phyloP scores from a whole-genome alignment of 1,284 basidiomycete genomes.

The Coriolopsis trogii region DNA sequence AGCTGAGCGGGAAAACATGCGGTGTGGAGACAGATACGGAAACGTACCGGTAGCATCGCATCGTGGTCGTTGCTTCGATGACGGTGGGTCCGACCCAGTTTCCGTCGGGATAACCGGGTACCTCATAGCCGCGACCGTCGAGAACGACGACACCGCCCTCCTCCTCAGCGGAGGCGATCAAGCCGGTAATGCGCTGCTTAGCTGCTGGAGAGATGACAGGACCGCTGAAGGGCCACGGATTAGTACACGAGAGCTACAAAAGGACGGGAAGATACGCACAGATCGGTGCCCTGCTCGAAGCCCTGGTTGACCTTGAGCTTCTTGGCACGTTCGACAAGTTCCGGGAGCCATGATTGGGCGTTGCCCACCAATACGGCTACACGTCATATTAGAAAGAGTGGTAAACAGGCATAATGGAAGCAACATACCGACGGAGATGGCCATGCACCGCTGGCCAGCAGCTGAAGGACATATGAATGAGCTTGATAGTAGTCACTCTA shows the following conservation, averaged over 20 bases:
- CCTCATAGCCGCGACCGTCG: slow-evolving; percentile 78
- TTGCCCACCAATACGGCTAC: slow-evolving; percentile 84
- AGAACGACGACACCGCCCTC: slow-evolving; percentile 90
- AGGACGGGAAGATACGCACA: slow-evolving; percentile 55
- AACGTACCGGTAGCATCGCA: slow-evolving; percentile 86
- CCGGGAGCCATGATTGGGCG: slow-evolving; percentile 83
- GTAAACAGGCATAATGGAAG: neutral
- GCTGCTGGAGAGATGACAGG: slow-evolving; percentile 93
- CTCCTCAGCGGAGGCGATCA: slow-evolving; percentile 82
- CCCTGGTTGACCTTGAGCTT: slow-evolving; percentile 87
- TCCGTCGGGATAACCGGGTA: slow-evolving; percentile 83
- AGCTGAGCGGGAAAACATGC: too few species aligned
- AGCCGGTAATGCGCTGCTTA: slow-evolving; percentile 74
- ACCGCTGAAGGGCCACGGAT: slow-evolving; percentile 61
- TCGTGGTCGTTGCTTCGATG: slow-evolving; percentile 79
- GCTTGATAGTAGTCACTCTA: slow-evolving; percentile 41
- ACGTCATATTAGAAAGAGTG: neutral
- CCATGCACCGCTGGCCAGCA: slow-evolving; percentile 97
- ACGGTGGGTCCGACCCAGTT: slow-evolving; percentile 97
- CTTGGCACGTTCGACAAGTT: slow-evolving; percentile 84
- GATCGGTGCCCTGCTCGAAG: slow-evolving; percentile 85
- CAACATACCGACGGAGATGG: slow-evolving; percentile 76
- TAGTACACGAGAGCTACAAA: neutral
- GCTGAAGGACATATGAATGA: slow-evolving; percentile 48
- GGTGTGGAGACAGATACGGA: neutral